Base-by-base conservation (phyloP, 306 rosid genomes). In the Betula pendula region DNA sequence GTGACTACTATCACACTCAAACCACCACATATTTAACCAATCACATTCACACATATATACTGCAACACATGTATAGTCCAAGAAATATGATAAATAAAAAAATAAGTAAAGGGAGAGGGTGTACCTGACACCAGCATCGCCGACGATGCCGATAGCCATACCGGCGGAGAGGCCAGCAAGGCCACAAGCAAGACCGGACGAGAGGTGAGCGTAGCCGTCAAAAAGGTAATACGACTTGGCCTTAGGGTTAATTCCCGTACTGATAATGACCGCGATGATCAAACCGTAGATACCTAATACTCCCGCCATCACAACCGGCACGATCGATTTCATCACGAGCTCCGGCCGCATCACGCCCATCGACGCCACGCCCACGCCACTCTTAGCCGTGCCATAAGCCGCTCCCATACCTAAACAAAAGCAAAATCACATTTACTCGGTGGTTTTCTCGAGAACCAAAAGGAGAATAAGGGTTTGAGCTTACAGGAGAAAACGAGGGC, bases 311-410 rank as follows among this genome's bases (percentile, higher is more conserved):
- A 90, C 96, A 66, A 90, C 96, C 10, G 96, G 96, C 9, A 86
- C 92, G 19, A 90, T 90, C 9, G 96, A 88, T 79, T 89, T 89
- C 90, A 89, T 89, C 9, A 89, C 94, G 27, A 89, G 89, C 73
- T 88, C 92, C 2, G 94, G 91, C 74, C 92, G 82, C 92, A 89
- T 91, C 50, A 89, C 96, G 3, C 92, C 96, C 92, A 90, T 90
- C 12, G 92, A 90, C 3, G 96, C 92, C n/a, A 90, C 96, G 0
- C 96, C 96, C 7, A 90, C 92, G 0, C 91, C 91, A 27, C 93
- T 90, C 82, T 90, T 88, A 5, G 93, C 91, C 2, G 91, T 90
- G 15, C 93, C 96, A 50, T 90, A 90, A 20, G 93, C 96, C 67
- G 92, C 91, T 58, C 93, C 94, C 89, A 85, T 86, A 72, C 90